Base-by-base conservation (phyloP, 2,329 filamentous ascomycete species). In the Setomelanomma holmii region DNA sequence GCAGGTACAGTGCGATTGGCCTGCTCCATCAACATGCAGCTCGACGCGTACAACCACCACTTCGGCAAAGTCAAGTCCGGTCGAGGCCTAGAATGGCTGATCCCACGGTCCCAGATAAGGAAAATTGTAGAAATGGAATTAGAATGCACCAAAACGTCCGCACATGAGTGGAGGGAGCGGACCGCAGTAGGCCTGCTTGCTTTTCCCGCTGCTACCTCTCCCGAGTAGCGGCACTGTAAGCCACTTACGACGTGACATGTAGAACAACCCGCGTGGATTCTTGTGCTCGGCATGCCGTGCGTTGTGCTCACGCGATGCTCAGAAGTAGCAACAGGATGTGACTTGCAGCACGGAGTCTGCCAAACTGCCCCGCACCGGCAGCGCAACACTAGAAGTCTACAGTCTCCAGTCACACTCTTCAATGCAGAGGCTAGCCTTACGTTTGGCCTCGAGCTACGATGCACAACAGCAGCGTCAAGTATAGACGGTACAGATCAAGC, bases 11-110 rank as follows among this genome's bases (percentile, higher is more conserved):
- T 22, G 16, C 40, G 21, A 43, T 49, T 49, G 46, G 46, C 30
- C 33, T 33, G n/a, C 22, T 43, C 20, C 30, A 20, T 27, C 6
- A 34, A 36, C 24, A 41, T 48, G 36, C 27, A 41, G 38, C 17
- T 14, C 19, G 35, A 40, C 38, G 41, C 38, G 40, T 42, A 38
- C 10, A 30, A 24, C 22, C 21, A 43, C 40, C 49, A 48, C 46
- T 45, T 55, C 52, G 55, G 49, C 40, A 50, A 40, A 42, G 45
- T 22, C 41, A 34, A 34, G 24, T 40, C 51, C 44, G 39, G 48
- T 45, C 22, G 33, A 44, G 39, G 30, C 20, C 19, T 23, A 17
- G 30, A 19, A 47, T 20, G 39, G 35, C 21, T 21, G 51, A 20
- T 41, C 49, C 34, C 45, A 34, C 38, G 35, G 27, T n/a, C 12